Percentiles rank a stretch among this genome's conserved stretches.
Conservation (phyloP, 2,329 filamentous ascomycete genomes). For the Chalara sp. region DNA sequence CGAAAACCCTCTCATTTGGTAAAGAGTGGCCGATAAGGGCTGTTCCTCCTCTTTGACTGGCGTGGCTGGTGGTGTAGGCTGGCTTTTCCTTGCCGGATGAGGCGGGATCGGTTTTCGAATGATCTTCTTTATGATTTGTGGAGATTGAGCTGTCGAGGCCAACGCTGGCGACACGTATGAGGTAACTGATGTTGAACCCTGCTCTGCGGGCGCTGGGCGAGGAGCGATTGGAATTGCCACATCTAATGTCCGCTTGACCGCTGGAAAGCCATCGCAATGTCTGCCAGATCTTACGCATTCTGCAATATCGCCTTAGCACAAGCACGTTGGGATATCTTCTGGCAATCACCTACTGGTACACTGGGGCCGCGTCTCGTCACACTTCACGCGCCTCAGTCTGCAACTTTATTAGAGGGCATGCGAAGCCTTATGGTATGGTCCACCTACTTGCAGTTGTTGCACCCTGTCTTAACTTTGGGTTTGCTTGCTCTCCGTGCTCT, state of each 20-base stretch:
- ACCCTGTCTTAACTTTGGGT: constrained; percentile 58
- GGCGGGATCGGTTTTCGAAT: not conserved
- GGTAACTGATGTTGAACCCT: too few relatives aligned
- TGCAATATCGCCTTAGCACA: too few relatives aligned
- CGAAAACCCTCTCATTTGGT: constrained; percentile 28
- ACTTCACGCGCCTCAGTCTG: constrained; percentile 58
- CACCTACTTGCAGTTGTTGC: constrained; percentile 60
- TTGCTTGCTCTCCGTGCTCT: constrained; percentile 22
- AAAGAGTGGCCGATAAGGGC: constrained; percentile 10
- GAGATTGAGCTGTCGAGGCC: too few relatives aligned
- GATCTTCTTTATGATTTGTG: not conserved
- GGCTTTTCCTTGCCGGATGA: not conserved
- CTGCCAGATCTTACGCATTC: constrained; percentile 53
- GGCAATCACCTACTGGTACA: constrained; percentile 34
- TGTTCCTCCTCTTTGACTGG: not conserved
- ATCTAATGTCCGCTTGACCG: constrained; percentile 16
- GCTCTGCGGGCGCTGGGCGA: constrained; percentile 2
- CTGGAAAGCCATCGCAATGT: constrained; percentile 51
- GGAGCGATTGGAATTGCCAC: constrained; percentile 19
- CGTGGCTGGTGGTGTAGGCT: constrained; percentile 4
- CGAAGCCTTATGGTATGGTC: too few relatives aligned
- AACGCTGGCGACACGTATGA: too few relatives aligned
- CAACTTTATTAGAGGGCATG: not conserved
- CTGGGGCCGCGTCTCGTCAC: constrained; percentile 54
- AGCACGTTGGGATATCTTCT: too few relatives aligned